Percentiles rank a stretch among this genome's conserved stretches.
Evolutionary conservation across 2,329 filamentous ascomycete species (phyloP).

Genomic region (Sporothrix sp.): DNA sequence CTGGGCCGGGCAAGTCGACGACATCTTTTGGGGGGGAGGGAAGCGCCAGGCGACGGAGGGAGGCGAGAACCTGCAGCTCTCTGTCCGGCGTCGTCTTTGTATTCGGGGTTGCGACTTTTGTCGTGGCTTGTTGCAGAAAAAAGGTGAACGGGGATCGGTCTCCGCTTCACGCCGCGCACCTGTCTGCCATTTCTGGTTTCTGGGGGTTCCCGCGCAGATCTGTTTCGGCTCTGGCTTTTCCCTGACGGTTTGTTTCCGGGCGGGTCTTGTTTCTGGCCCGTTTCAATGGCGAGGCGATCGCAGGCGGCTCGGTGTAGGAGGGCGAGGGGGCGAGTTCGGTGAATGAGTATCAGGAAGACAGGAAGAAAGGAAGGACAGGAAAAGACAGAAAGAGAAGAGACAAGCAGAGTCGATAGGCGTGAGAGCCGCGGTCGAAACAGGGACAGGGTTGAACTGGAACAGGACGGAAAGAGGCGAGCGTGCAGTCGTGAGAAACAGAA

Average conservation of each 20-base stretch:
- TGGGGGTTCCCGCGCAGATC: not conserved
- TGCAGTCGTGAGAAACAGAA: not conserved
- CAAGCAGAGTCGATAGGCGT: not conserved
- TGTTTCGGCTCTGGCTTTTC: not conserved
- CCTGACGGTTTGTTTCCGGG: not conserved
- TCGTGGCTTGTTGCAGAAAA: not conserved
- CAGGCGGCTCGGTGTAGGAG: too few species aligned
- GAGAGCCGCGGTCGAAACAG: not conserved
- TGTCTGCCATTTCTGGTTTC: slow-evolving; percentile 7
- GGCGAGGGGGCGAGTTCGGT: not conserved
- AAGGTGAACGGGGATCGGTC: not conserved
- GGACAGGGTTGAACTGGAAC: too few species aligned
- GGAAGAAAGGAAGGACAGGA: not conserved
- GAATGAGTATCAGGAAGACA: not conserved
- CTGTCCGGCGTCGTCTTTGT: too few species aligned
- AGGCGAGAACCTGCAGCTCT: not conserved
- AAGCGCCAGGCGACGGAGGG: not conserved
- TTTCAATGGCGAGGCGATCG: too few species aligned
- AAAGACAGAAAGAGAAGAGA: not conserved
- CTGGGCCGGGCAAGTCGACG: slow-evolving; percentile 4
- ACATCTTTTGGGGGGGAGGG: not conserved
- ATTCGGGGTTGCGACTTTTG: not conserved
- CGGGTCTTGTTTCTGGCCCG: not conserved
- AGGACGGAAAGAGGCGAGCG: not conserved
- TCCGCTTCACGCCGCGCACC: slow-evolving; percentile 1